A percentile compares a stretch with the other conserved stretches of the same genome.
phyloP scores from a whole-genome alignment of 192 early-diverging fungal species.

The Glomus cerebriforme region DNA sequence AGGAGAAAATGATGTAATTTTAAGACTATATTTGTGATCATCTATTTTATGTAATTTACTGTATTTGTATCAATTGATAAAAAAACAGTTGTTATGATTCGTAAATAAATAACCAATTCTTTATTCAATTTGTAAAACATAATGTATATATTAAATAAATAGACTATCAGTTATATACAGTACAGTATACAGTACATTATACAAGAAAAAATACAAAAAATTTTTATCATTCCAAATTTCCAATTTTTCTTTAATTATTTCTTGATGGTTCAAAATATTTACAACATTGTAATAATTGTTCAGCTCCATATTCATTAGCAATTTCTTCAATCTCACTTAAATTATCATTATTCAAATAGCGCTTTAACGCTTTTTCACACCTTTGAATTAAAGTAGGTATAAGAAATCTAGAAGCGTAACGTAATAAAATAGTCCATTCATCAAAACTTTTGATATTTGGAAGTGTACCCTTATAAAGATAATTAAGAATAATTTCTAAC shows the following conservation, averaged over 20 bases:
- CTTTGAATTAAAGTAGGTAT: slow-evolving; percentile 5
- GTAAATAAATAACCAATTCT: too few relatives aligned
- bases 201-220: too few relatives aligned
- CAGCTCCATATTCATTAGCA: not conserved
- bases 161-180: too few relatives aligned
- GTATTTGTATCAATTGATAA: too few relatives aligned
- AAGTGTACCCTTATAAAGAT: not conserved
- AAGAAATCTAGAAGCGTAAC: not conserved
- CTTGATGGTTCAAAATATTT: not conserved
- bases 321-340: not conserved
- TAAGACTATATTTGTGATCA: too few relatives aligned
- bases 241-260: not conserved
- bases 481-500: slow-evolving; percentile 1
- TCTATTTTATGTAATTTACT: too few relatives aligned
- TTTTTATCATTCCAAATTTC: too few relatives aligned
- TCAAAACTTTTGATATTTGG: not conserved
- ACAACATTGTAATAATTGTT: slow-evolving; percentile 7
- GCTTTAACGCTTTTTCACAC: slow-evolving; percentile 1
- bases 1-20: too few relatives aligned
- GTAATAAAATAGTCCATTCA: not conserved
- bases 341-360: not conserved
- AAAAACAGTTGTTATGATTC: too few relatives aligned
- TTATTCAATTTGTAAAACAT: too few relatives aligned
- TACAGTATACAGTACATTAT: too few relatives aligned
- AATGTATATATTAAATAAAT: too few relatives aligned